Base-by-base conservation (phyloP, 805 yeast genomes). In the Saccharomyces eubayanus region DNA sequence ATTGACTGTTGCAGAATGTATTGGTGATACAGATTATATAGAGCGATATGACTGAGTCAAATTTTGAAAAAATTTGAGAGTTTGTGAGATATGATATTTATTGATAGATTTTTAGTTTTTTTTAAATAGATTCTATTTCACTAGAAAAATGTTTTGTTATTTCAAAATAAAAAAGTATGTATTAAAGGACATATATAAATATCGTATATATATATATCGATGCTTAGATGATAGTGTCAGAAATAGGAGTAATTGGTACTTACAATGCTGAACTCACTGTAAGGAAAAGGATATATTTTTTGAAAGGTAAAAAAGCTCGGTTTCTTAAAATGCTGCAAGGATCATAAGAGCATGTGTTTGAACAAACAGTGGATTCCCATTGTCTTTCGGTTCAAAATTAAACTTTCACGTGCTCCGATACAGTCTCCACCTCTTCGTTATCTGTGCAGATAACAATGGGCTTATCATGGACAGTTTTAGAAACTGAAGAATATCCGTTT, bases 1-100 rank as follows among this genome's bases (percentile, higher is more conserved):
- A 65, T 57, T 84, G 67, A 87, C 94, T 0, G 89, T 87, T 14
- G 89, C 94, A 0, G 78, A 85, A 65, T 89, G 95, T 66, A 89
- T 79, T 20, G 82, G 80, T 40, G 89, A 91, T 1, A 71, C 74
- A 30, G 80, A 84, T 58, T 85, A 85, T 64, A 77, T 85, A 30
- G 77, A 74, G 51, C 50, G 60, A 21, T 70, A 55, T 55, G 49
- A 53, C 30, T 36, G n/a, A 27, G 28, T 11, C 29, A 16, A 27
- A 45, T 21, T 8, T 5, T 14, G 29, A 12, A 20, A 12, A 31
- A 31, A 24, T 24, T 24, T 3, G 41, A 6, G 6, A n/a, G 10
- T 16, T 36, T 47, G 12, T n/a, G 41, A 16, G 49, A 28, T 14
- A 28, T n/a, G 3, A 28, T 24, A 46, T 11, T n/a, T 24, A 11